phyloP scores from a whole-genome alignment of 2,329 filamentous ascomycete genomes.

The Penicillium expansum region DNA sequence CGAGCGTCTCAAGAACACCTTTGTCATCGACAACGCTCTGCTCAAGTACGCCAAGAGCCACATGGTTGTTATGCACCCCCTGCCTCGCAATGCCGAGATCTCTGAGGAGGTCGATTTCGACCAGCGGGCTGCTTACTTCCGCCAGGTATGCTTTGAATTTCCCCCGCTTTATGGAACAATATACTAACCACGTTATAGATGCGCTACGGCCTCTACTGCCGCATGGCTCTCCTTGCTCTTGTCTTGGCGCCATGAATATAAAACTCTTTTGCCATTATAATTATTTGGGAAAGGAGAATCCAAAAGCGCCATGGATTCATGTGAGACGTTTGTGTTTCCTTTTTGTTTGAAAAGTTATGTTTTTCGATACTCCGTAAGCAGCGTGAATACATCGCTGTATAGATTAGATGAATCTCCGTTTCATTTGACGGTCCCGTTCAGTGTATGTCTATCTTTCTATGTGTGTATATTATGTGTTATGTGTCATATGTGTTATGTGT shows the following conservation, averaged over 20 bases:
- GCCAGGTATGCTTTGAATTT: conserved; percentile 72
- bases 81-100: conserved; percentile 91
- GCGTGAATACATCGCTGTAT: conserved; percentile 31
- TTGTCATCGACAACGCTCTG: conserved; percentile 85
- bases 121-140: conserved; percentile 93
- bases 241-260: conserved; percentile 65
- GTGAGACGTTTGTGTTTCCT: conserved; percentile 21
- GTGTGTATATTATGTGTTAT: conserved; percentile 27
- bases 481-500: conserved; percentile 25
- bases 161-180: neutral
- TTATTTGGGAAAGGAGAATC: conserved; percentile 14
- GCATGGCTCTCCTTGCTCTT: conserved; percentile 94
- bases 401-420: conserved; percentile 40
- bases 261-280: conserved; percentile 20
- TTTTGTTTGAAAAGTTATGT: conserved; percentile 33
- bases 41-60: conserved; percentile 87
- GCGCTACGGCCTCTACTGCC: conserved; percentile 95
- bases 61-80: conserved; percentile 93
- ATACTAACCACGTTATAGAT: conserved; percentile 64
- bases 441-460: conserved; percentile 18
- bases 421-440: conserved; percentile 28
- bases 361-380: conserved; percentile 34
- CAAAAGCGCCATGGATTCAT: conserved; percentile 23
- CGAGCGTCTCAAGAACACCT: conserved; percentile 81
- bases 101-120: conserved; percentile 97